Base-by-base conservation (phyloP, 768 basidiomycete species). In the Strobilomyces echinocephalus region DNA sequence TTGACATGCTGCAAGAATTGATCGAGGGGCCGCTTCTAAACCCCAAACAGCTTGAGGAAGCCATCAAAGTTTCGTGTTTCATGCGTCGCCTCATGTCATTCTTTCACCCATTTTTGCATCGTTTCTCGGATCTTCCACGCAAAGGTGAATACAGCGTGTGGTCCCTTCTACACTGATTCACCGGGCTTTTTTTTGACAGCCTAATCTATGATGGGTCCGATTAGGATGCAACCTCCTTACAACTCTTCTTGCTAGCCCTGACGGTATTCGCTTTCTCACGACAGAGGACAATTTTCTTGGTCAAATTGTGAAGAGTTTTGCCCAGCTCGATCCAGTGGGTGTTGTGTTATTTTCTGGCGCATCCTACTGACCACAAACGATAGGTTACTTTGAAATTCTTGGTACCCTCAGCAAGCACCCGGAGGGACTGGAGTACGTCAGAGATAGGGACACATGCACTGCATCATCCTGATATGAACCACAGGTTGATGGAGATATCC, bases 361-460 rank as follows among this genome's bases (percentile, higher is more conserved):
- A 2, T 39, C 15, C 33, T 18, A 28, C 52, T 62, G 33, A 57
- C 31, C 21, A 5, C 18, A 31, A 35, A 43, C 24, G 21, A 16
- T 49, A 91, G 88, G 94, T 0, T 98, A 98, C 69, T 82, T 99
- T 59, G 93, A 97, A 62, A 94, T 99, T 85, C 78, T 99, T 3
- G 95, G 95, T 8, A 86, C 83, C 1, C 75, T 99, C 43, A 95
- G 91, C 73, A 92, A 87, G 63, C 83, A 85, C 57, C 79, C 84
- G 45, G 91, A 97, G 44, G 97, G 97, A 24, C 81, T 95, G 21
- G 88, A 91, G 94, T 95, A 66, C 60, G 88, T 73, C 41, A 15
- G 21, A 11, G 20, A 24, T 24, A 24, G 24, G 24, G 4, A 39
- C 11, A 30, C n/a, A 35, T 46, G 9, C n/a, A n/a, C n/a, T n/a